A percentile compares a stretch with the other conserved stretches of the same genome.
phyloP scores from a whole-genome alignment of 163 green algal species.

The Chlorella variabilis region DNA sequence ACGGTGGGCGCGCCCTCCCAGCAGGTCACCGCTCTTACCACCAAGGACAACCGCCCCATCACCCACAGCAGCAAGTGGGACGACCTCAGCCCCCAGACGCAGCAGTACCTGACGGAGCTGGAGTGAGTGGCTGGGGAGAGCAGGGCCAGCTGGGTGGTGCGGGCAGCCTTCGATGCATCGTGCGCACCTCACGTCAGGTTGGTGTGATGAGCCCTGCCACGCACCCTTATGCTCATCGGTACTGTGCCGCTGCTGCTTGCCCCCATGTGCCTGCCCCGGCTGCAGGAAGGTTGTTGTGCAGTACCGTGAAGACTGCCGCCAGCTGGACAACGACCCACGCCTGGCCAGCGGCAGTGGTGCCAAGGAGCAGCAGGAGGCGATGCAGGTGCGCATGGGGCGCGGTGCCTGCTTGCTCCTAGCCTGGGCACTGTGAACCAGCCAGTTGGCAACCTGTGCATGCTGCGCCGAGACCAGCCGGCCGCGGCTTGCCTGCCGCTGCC shows the following conservation, averaged over 20 bases:
- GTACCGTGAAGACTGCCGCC: constrained; percentile 50
- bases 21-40: constrained; percentile 39
- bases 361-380: constrained; percentile 17
- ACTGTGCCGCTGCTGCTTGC: too few relatives aligned
- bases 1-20: neutral
- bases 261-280: too few relatives aligned
- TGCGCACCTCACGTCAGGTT: too few relatives aligned
- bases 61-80: constrained; percentile 57
- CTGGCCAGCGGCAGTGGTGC: constrained; percentile 17
- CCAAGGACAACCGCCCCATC: constrained; percentile 53
- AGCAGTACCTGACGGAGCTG: constrained; percentile 54
- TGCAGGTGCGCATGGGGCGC: constrained; percentile 20
- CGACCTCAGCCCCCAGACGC: constrained; percentile 52
- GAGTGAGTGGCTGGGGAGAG: constrained; percentile 40
- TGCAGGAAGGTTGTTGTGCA: constrained; percentile 41
- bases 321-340: constrained; percentile 47
- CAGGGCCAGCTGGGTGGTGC: neutral
- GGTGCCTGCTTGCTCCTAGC: neutral
- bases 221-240: too few relatives aligned
- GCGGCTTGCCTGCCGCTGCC: neutral
- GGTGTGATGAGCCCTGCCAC: too few relatives aligned
- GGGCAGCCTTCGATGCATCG: too few relatives aligned
- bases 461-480: too few relatives aligned
- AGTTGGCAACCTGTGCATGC: too few relatives aligned
- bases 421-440: too few relatives aligned